These are phyloP conservation scores for Onygenales sp. DNA, from an alignment of 2,329 filamentous ascomycete species.

Conservation along the genomic window DNA sequence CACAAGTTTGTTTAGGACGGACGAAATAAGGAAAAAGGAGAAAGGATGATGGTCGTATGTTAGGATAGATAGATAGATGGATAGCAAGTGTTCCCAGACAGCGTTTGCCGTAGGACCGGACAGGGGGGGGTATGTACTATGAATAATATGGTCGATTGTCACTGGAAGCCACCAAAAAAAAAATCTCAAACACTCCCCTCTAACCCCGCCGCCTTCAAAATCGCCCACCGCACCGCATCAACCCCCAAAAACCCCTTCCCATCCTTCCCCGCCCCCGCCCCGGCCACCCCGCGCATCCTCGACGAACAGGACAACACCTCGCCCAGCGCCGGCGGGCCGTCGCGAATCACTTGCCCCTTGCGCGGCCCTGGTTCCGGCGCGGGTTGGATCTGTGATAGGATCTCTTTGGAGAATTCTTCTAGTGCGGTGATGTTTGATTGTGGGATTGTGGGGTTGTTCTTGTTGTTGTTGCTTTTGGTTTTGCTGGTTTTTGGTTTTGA, in stretches of 20 bases:
- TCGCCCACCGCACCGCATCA: conserved; percentile 53
- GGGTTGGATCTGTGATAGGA: conserved; percentile 35
- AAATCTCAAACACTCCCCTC: no score
- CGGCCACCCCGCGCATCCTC: conserved; percentile 38
- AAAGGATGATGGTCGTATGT: no score
- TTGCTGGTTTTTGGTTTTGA: conserved; percentile 16
- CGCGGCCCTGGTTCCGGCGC: conserved; percentile 15
- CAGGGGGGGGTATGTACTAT: no score
- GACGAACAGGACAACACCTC: conserved; percentile 54
- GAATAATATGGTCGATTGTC: no score
- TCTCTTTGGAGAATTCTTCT: conserved; percentile 25
- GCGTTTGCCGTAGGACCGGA: no score
- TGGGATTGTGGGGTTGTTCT: no score
- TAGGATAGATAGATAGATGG: no score
- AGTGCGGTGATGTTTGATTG: no score
- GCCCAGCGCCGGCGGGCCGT: conserved; percentile 38
- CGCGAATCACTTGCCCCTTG: conserved; percentile 24
- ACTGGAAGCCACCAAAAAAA: no score
- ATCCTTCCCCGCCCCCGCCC: conserved; percentile 23
- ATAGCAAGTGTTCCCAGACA: no score
- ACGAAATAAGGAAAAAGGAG: no score
- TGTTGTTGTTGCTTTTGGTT: neutral
- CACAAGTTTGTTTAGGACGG: no score
- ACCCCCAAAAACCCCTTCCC: conserved; percentile 47
- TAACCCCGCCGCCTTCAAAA: conserved; percentile 53